Percentiles rank a stretch among this genome's conserved stretches.
Evolutionary conservation across 2,329 filamentous ascomycete genomes (phyloP).

Genomic region (Bipolaris oryzae): DNA sequence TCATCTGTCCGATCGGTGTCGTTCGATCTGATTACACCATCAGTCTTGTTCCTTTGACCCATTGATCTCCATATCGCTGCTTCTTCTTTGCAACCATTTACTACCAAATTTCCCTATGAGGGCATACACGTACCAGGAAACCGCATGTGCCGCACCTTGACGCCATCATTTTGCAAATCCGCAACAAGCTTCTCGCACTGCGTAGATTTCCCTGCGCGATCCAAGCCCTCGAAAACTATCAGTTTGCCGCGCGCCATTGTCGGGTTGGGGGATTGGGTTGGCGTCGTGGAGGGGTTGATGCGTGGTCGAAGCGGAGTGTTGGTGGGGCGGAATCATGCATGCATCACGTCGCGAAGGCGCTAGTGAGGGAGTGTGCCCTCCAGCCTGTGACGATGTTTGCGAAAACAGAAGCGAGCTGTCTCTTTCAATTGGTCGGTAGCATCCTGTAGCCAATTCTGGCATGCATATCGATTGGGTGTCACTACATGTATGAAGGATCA

Average conservation of each 20-base stretch:
- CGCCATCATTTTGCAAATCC: slow-evolving; percentile 58
- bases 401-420: not conserved
- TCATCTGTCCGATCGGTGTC: slow-evolving; percentile 85
- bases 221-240: slow-evolving; percentile 85
- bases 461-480: no score
- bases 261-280: not conserved
- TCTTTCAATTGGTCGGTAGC: no score
- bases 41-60: slow-evolving; percentile 4
- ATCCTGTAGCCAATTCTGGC: no score
- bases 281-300: not conserved
- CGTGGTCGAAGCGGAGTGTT: slow-evolving; percentile 3
- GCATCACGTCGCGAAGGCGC: not conserved
- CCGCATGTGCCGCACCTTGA: slow-evolving; percentile 63
- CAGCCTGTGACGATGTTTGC: not conserved
- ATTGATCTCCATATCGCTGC: no score
- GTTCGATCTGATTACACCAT: slow-evolving; percentile 68
- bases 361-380: not conserved
- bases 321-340: slow-evolving; percentile 2
- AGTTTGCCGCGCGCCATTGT: slow-evolving; percentile 68
- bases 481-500: no score
- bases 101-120: not conserved
- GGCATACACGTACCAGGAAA: slow-evolving; percentile 64
- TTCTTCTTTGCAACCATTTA: not conserved
- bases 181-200: slow-evolving; percentile 74
- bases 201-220: slow-evolving; percentile 90